Evolutionary conservation across 2,329 filamentous ascomycete species (phyloP).

Genomic region (Curvularia sp.): DNA sequence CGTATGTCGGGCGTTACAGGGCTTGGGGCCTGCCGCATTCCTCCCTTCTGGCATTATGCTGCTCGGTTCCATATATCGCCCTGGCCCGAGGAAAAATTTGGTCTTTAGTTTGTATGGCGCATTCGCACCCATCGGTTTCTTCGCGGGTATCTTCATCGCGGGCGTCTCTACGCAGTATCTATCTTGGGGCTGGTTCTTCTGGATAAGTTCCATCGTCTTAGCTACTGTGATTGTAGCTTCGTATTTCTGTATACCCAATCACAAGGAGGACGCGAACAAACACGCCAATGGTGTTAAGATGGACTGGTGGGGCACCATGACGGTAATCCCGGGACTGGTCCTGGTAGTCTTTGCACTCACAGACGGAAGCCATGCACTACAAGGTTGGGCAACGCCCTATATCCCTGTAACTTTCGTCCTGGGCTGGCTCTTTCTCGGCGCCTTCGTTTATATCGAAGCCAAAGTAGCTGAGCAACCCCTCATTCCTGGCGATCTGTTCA

Average conservation of each 20-base stretch:
- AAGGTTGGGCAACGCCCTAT: conserved; percentile 77
- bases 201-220: conserved; percentile 44
- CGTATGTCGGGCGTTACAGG: conserved; percentile 75
- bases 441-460: conserved; percentile 74
- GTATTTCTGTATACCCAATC: conserved; percentile 42
- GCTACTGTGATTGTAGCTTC: conserved; percentile 40
- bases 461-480: conserved; percentile 73
- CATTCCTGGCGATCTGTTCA: conserved; percentile 73
- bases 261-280: conserved; percentile 14
- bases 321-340: conserved; percentile 62
- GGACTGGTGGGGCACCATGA: conserved; percentile 50
- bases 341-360: conserved; percentile 79
- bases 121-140: conserved; percentile 59
- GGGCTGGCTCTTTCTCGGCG: conserved; percentile 66
- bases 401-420: conserved; percentile 70
- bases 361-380: conserved; percentile 71
- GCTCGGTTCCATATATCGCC: conserved; percentile 69
- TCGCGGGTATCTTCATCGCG: conserved; percentile 49
- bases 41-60: conserved; percentile 73
- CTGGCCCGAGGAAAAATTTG: conserved; percentile 73
- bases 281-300: conserved; percentile 35
- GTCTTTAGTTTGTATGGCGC: conserved; percentile 67
- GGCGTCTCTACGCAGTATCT: conserved; percentile 42
- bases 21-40: conserved; percentile 75
- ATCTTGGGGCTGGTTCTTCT: conserved; percentile 48